Evolutionary conservation across 345 rosid genomes (phyloP).

Genomic region (Lepidium sativum): DNA sequence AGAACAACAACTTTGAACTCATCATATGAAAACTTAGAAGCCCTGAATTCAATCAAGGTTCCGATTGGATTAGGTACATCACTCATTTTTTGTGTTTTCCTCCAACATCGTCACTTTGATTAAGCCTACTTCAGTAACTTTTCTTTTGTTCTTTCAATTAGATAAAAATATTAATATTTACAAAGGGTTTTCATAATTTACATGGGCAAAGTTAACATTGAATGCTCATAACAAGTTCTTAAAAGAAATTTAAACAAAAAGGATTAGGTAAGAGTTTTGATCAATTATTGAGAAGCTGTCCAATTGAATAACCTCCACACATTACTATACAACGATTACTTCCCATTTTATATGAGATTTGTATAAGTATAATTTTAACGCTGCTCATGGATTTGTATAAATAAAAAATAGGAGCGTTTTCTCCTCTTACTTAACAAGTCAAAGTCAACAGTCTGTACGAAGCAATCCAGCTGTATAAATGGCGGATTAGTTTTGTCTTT

Average conservation of each 20-base stretch:
- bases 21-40: background rate
- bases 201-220: background rate
- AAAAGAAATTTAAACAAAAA: background rate
- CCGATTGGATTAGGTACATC: background rate
- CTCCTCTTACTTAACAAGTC: too few species aligned
- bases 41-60: background rate
- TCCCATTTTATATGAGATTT: background rate
- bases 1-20: background rate
- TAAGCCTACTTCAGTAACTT: background rate
- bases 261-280: background rate
- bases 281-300: background rate
- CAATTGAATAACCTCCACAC: background rate
- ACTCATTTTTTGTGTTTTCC: background rate
- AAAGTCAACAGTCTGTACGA: too few species aligned
- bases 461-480: too few species aligned
- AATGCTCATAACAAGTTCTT: background rate
- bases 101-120: background rate
- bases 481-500: too few species aligned
- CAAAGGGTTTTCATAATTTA: background rate
- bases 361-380: background rate
- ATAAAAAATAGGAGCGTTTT: too few species aligned
- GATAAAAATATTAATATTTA: background rate
- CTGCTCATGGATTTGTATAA: too few species aligned
- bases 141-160: background rate
- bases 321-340: background rate